phyloP scores from a whole-genome alignment of 176 grass and related monocot species.

The Phragmites australis region DNA sequence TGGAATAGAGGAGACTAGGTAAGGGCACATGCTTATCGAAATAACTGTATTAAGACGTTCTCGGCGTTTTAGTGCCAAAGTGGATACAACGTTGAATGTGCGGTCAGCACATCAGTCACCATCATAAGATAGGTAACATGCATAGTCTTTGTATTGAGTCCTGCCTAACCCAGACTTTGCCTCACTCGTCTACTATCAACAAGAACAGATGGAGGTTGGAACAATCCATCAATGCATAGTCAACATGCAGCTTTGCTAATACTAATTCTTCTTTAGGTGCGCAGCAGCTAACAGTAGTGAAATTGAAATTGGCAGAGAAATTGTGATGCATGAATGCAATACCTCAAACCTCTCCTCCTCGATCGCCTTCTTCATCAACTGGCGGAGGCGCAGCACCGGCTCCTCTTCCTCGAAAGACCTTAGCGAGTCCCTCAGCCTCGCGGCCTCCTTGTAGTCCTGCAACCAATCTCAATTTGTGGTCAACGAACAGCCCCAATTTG shows the following conservation, averaged over 20 bases:
- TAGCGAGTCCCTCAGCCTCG: constrained; percentile 71
- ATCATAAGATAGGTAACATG: not conserved
- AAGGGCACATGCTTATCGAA: not conserved
- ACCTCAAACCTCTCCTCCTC: constrained; percentile 77
- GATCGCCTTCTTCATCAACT: constrained; percentile 55
- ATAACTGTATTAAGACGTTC: too few relatives aligned
- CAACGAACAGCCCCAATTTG: constrained; percentile 14
- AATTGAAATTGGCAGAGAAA: not conserved
- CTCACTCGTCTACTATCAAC: not conserved
- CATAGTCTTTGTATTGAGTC: not conserved
- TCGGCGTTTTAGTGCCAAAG: too few relatives aligned
- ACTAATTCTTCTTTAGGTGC: constrained; percentile 5
- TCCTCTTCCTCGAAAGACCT: constrained; percentile 74
- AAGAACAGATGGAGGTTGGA: not conserved
- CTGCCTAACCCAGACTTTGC: not conserved
- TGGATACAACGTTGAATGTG: not conserved
- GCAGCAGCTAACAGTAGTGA: not conserved
- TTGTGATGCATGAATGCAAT: not conserved
- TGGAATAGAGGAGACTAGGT: not conserved
- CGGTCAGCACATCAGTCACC: not conserved
- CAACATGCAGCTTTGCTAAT: not conserved
- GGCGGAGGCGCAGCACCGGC: constrained; percentile 57
- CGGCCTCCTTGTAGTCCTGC: constrained; percentile 87
- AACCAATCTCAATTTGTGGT: constrained; percentile 6
- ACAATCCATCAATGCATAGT: not conserved